These are phyloP conservation scores for Massariosphaeria phaeospora DNA, from an alignment of 495 filamentous ascomycete genomes.

Conservation along the genomic window DNA sequence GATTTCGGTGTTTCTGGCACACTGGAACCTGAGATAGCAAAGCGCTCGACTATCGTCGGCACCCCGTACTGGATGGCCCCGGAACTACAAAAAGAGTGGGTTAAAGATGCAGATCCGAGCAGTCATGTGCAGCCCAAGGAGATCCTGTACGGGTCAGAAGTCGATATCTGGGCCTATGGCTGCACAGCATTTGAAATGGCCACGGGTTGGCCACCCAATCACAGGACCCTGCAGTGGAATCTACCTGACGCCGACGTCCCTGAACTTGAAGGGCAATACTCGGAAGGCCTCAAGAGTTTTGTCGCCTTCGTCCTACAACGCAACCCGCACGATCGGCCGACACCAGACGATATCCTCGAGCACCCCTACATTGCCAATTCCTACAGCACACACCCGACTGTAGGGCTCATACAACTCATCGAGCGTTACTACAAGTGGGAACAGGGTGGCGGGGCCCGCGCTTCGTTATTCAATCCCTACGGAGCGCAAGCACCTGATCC, in stretches of 20 bases:
- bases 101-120: conserved; percentile 26
- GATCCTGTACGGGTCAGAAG: conserved; percentile 58
- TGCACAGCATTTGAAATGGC: conserved; percentile 89
- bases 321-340: conserved; percentile 67
- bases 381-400: conserved; percentile 57
- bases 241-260: conserved; percentile 40
- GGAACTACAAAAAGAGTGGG: conserved; percentile 46
- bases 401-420: conserved; percentile 66
- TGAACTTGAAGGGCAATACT: conserved; percentile 74
- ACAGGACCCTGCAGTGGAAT: conserved; percentile 32
- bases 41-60: conserved; percentile 87
- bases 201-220: conserved; percentile 69
- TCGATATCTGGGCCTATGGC: conserved; percentile 95
- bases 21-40: conserved; percentile 75
- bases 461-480: conserved; percentile 71
- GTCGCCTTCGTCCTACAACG: conserved; percentile 76
- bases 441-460: conserved; percentile 71
- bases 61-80: conserved; percentile 98
- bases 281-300: conserved; percentile 66
- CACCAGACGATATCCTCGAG: conserved; percentile 59
- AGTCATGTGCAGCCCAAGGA: conserved; percentile 18
- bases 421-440: conserved; percentile 83
- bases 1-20: conserved; percentile 94
- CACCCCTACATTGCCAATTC: conserved; percentile 63
- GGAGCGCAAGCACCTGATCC: conserved; percentile 64